Percentiles rank a stretch among this genome's conserved stretches.
Conservation (phyloP, 2,329 filamentous ascomycete species). For the Colletotrichum sp. region DNA sequence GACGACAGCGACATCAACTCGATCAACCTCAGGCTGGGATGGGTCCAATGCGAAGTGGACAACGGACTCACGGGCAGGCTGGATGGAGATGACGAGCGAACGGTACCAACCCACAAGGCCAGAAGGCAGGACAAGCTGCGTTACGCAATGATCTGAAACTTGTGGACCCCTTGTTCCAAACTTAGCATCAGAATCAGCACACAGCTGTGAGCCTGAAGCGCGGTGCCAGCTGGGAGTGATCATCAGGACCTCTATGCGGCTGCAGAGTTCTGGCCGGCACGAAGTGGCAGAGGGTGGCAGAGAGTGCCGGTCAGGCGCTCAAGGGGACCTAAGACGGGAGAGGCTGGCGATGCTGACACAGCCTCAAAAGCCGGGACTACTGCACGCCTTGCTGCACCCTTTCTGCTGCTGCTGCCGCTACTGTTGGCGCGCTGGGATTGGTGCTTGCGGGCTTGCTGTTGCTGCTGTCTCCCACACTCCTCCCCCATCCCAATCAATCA, state of each 20-base stretch:
- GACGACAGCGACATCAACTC: background rate
- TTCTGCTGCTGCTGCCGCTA: background rate
- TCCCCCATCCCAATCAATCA: background rate
- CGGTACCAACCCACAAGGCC: background rate
- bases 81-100: background rate
- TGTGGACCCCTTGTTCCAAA: slow-evolving; percentile 16
- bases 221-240: background rate
- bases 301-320: background rate
- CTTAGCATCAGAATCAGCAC: slow-evolving; percentile 5
- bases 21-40: slow-evolving; percentile 1
- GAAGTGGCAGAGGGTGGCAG: background rate
- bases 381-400: slow-evolving; percentile 14
- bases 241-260: background rate
- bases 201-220: background rate
- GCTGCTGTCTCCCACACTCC: background rate
- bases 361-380: slow-evolving; percentile 20
- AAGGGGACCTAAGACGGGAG: background rate
- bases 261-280: background rate
- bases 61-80: background rate
- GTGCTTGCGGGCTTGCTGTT: background rate
- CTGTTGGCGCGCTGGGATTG: background rate
- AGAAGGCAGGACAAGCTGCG: background rate
- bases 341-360: slow-evolving; percentile 25
- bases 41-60: background rate
- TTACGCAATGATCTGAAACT: slow-evolving; percentile 20